Conservation (phyloP, 148 eudicot genomes). For the Diospyros lotus region DNA sequence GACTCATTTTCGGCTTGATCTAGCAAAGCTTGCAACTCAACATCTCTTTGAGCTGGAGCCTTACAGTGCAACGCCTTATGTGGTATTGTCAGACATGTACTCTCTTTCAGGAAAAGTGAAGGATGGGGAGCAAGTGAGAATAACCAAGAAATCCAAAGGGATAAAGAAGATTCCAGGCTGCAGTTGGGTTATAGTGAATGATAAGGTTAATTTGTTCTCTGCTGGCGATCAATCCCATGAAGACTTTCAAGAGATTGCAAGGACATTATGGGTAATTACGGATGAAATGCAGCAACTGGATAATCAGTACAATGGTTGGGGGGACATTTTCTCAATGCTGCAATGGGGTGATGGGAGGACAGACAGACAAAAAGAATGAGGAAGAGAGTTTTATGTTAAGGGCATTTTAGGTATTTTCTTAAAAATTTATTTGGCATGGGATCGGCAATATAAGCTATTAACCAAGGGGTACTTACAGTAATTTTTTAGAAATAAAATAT, state of each 20-base stretch:
- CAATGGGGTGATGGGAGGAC: too few relatives aligned
- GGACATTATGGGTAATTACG: conserved; percentile 17
- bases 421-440: too few relatives aligned
- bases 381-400: too few relatives aligned
- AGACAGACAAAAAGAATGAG: too few relatives aligned
- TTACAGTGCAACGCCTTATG: conserved; percentile 47
- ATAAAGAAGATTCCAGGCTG: conserved; percentile 52
- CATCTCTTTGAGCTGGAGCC: conserved; percentile 45
- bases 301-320: background rate
- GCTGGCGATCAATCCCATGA: conserved; percentile 41
- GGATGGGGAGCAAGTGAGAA: conserved; percentile 41
- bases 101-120: conserved; percentile 30
- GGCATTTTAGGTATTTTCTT: too few relatives aligned
- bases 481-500: too few relatives aligned
- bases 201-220: conserved; percentile 27
- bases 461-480: too few relatives aligned
- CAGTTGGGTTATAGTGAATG: conserved; percentile 56
- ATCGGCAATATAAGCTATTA: too few relatives aligned
- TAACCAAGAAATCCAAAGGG: conserved; percentile 37
- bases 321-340: too few relatives aligned
- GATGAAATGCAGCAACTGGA: conserved; percentile 27
- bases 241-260: conserved; percentile 26
- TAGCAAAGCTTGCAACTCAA: conserved; percentile 57
- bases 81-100: conserved; percentile 52
- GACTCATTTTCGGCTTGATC: conserved; percentile 44